Base-by-base conservation (phyloP, 148 eudicot species). In the Persicaria tinctoria region DNA sequence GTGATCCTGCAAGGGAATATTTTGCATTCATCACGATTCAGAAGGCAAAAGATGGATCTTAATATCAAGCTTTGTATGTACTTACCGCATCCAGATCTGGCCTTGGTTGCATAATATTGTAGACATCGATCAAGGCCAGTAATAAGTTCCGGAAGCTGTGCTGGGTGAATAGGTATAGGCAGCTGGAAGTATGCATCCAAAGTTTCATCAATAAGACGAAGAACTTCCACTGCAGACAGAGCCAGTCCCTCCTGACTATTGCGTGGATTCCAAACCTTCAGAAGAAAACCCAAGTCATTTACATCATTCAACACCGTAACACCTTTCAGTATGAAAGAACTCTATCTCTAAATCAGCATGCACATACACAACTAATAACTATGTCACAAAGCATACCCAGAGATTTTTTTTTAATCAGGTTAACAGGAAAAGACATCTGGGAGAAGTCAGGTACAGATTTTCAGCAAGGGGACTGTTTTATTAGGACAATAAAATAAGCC, bases 151-250 rank as follows among this genome's bases (percentile, higher is more conserved):
- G 97, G 96, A 75, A 95, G 97, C 68, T 92, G 73, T 55, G 87
- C 87, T 32, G 97, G 99, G 82, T 95, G 99, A 85, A 88, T 87
- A 32, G 92, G 97, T 86, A 95, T 92, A 63, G 99, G 99, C 74
- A 95, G 87, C 86, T 81, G 88, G 84, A 92, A 95, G 86, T 82
- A 95, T 70, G 90, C 92, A 76, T 95, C 96, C 75, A 95, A 83
- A 44, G 92, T 87, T 78, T 95, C 98, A 70, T 95, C 92, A 78
- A 89, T 83, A 50, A 76, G 78, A 68, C 89, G 84, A 62, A 95
- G 75, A 78, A 85, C 88, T 76, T 92, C 99, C 44, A 95, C 81
- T 20, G 93, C 97, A 56, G 99, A 95, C 63, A 92, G 89, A 63
- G 97, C 91, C 88, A 84, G 87, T 74, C 86, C 92, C 51, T 89